Base-by-base conservation (phyloP, 345 rosid genomes). In the Noccaea bulbosa region DNA sequence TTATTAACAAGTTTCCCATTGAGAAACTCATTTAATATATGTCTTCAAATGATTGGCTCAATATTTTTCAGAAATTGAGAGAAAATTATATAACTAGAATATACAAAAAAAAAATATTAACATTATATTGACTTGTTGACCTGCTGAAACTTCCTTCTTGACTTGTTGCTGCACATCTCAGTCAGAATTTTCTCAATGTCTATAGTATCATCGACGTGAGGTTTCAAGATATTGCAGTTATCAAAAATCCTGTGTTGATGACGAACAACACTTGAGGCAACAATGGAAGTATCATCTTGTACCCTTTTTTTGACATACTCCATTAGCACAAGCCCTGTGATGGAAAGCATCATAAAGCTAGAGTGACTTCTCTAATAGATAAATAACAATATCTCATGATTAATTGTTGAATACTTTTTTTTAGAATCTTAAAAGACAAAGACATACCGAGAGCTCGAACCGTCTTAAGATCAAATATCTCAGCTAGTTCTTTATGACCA, bases 391-490 rank as follows among this genome's bases (percentile, higher is more conserved):
- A 27, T 27, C 30, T 3, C 30, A 27, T 27, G 30, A 27, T 27
- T 27, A 27, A 27, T 27, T 27, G 30, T 27, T 24, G 27, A 24
- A 24, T 24, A 24, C 27, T 24, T 2, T 24, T 24, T 24, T 24
- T 2, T 2, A 24, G 4, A 24, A 24, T 24, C 27, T 24, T 27
- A 27, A 27, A 27, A 27, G 30, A 27, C 66, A 58, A 17, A 49
- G 11, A 62, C 69, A 8, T 80, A 88, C 96, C 91, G 20, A 90
- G 72, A 52, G 83, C 84, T 47, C 91, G 86, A 57, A 92, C 93
- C 81, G 63, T 70, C 81, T 83, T 90, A 63, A 86, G 65, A 83
- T 93, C 81, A 63, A 90, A 85, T 30, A 78, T 78, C 39, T 73
- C 58, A 5, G 88, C 91, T 7, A 93, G 65, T 66, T 88, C 80